Percentiles rank a stretch among this genome's conserved stretches.
These are phyloP conservation scores for Parascedosporium putredinis DNA, from an alignment of 2,329 filamentous ascomycete genomes.

Conservation along the genomic window DNA sequence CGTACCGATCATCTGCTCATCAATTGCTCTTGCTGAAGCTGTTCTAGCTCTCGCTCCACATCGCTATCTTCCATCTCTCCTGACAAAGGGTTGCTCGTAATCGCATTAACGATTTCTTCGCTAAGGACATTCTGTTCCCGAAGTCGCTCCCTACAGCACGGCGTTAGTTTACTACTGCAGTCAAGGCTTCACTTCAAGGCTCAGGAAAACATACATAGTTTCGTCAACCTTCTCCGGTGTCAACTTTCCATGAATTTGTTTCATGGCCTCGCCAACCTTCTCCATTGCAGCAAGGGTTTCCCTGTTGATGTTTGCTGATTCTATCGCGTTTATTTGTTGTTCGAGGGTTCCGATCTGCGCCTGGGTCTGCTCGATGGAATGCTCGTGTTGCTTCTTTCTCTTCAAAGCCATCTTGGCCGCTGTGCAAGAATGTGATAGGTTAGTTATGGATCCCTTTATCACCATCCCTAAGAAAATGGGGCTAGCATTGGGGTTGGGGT, in stretches of 20 bases:
- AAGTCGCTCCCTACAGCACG: conserved; percentile 62
- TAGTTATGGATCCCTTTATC: too few relatives aligned
- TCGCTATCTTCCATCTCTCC: conserved; percentile 75
- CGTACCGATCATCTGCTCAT: conserved; percentile 87
- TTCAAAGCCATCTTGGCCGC: conserved; percentile 82
- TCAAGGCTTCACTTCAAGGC: conserved; percentile 5
- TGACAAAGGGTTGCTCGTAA: conserved; percentile 59
- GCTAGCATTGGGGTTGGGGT: too few relatives aligned
- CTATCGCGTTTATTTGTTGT: conserved; percentile 92
- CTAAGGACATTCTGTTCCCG: conserved; percentile 87
- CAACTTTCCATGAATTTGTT: conserved; percentile 79
- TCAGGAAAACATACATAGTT: conserved; percentile 62
- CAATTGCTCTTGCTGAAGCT: conserved; percentile 86
- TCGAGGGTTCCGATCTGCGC: conserved; percentile 88
- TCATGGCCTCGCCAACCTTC: conserved; percentile 82
- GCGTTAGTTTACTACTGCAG: conserved; percentile 2
- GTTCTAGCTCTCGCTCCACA: conserved; percentile 73
- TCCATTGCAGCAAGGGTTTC: conserved; percentile 93
- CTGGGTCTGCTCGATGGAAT: conserved; percentile 80
- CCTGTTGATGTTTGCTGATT: conserved; percentile 97
- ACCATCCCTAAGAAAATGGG: too few relatives aligned
- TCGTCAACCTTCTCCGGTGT: conserved; percentile 92
- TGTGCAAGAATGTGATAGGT: too few relatives aligned
- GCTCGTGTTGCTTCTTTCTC: conserved; percentile 90
- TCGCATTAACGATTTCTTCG: conserved; percentile 82